Percentiles rank a stretch among this genome's conserved stretches.
phyloP scores from a whole-genome alignment of 2,329 filamentous ascomycete species.

The Nemania sp. region DNA sequence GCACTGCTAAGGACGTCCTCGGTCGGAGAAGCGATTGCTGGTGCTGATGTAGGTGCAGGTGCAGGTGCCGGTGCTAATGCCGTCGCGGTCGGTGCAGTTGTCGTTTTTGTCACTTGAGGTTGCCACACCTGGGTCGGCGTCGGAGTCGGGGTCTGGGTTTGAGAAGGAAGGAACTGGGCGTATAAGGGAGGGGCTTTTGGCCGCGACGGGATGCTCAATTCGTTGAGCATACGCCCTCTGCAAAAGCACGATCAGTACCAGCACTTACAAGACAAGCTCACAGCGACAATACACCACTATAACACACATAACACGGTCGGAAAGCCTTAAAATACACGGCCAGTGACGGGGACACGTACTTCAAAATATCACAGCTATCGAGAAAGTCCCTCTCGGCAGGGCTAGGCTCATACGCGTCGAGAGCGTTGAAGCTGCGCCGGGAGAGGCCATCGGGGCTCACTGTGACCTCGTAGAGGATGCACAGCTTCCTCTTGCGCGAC shows the following conservation, averaged over 20 bases:
- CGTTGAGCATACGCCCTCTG: slow-evolving; percentile 55
- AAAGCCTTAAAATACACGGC: neutral
- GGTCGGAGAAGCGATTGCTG: slow-evolving; percentile 16
- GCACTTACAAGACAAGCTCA: slow-evolving; percentile 23
- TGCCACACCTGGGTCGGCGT: no score
- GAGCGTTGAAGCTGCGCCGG: slow-evolving; percentile 59
- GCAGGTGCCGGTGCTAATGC: no score
- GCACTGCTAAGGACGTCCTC: slow-evolving; percentile 20
- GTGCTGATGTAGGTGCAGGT: no score
- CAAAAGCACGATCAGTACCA: slow-evolving; percentile 23
- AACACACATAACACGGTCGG: slow-evolving; percentile 18
- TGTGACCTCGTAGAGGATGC: slow-evolving; percentile 81
- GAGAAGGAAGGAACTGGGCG: slow-evolving; percentile 28
- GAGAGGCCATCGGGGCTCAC: slow-evolving; percentile 67
- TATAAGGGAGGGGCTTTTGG: slow-evolving; percentile 50
- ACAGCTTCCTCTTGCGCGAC: slow-evolving; percentile 89
- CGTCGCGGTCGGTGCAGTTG: no score
- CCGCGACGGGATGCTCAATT: slow-evolving; percentile 55
- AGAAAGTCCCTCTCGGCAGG: slow-evolving; percentile 59
- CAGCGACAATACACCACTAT: neutral
- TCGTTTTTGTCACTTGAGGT: no score
- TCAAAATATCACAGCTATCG: slow-evolving; percentile 59
- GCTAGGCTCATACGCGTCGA: slow-evolving; percentile 58
- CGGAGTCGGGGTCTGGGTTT: slow-evolving; percentile 14
- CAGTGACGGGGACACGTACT: slow-evolving; percentile 51